A percentile compares a stretch with the other conserved stretches of the same genome.
Evolutionary conservation across 2,329 filamentous ascomycete genomes (phyloP).

Genomic region (Pezicula radicicola): DNA sequence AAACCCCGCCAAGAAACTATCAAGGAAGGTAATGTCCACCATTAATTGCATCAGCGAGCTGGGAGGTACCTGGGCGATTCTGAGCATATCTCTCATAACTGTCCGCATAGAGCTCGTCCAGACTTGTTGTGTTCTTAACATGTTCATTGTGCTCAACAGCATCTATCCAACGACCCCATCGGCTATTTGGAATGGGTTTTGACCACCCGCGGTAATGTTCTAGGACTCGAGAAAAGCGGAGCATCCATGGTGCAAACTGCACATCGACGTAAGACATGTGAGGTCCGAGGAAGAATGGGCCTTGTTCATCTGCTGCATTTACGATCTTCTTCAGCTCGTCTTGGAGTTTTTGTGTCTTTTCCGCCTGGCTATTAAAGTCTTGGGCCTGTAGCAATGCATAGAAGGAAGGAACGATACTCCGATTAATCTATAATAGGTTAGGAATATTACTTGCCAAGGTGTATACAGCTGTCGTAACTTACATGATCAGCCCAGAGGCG

Average conservation of each 20-base stretch:
- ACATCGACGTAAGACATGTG: conserved; percentile 34
- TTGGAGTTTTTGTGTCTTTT: conserved; percentile 59
- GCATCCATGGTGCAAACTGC: conserved; percentile 36
- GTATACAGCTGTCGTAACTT: conserved; percentile 26
- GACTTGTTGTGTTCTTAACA: conserved; percentile 34
- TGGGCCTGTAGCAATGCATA: conserved; percentile 69
- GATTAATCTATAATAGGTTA: conserved; percentile 59
- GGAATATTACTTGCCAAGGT: conserved; percentile 2
- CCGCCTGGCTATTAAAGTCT: conserved; percentile 53
- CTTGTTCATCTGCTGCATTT: conserved; percentile 28
- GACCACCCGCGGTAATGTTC: conserved; percentile 36
- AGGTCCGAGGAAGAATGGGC: conserved; percentile 32
- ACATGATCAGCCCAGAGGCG: conserved; percentile 81
- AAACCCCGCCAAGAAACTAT: neutral
- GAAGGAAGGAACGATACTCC: conserved; percentile 72
- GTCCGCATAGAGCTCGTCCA: conserved; percentile 59
- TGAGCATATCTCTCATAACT: conserved; percentile 67
- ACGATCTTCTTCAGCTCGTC: conserved; percentile 53
- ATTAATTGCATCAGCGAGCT: conserved; percentile 58
- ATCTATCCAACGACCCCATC: conserved; percentile 34
- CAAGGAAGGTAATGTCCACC: conserved; percentile 35
- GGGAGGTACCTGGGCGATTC: conserved; percentile 56
- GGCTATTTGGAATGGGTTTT: conserved; percentile 29
- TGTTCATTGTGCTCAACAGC: conserved; percentile 34
- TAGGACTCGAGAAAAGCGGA: conserved; percentile 33